Evolutionary conservation across 2,329 filamentous ascomycete species (phyloP).

Genomic region (Decorospora gaudefroyi): DNA sequence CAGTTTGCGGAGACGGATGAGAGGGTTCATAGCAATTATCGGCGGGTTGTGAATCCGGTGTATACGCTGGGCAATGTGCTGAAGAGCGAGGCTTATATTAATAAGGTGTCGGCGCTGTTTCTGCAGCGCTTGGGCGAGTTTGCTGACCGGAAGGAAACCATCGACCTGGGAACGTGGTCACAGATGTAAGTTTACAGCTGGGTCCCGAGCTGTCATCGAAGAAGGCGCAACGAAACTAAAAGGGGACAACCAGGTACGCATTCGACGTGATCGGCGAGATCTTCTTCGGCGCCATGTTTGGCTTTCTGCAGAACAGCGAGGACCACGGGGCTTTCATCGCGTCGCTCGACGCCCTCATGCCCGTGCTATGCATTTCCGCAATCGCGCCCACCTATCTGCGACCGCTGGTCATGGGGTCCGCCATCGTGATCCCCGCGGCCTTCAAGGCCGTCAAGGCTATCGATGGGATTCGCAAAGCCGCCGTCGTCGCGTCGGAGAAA

Average conservation of each 20-base stretch:
- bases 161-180: conserved; percentile 26
- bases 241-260: conserved; percentile 20
- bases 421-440: conserved; percentile 21
- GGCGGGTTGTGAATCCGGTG: conserved; percentile 17
- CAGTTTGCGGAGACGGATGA: conserved; percentile 19
- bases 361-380: conserved; percentile 17
- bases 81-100: conserved; percentile 23
- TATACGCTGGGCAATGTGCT: conserved; percentile 23
- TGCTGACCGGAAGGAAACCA: conserved; percentile 14
- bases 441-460: conserved; percentile 26
- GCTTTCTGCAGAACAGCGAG: conserved; percentile 23
- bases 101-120: conserved; percentile 14
- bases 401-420: conserved; percentile 12
- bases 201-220: not conserved
- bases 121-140: conserved; percentile 21
- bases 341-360: conserved; percentile 45
- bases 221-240: not conserved
- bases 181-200: conserved; percentile 34
- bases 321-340: conserved; percentile 23
- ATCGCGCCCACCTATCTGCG: conserved; percentile 15
- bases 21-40: conserved; percentile 17
- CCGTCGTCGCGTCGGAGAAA: conserved; percentile 13
- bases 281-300: conserved; percentile 23
- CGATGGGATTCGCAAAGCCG: conserved; percentile 15
- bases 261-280: conserved; percentile 25